Percentiles rank a stretch among this genome's conserved stretches.
Evolutionary conservation across 2,329 filamentous ascomycete genomes (phyloP).

Genomic region (Xylariales sp.): DNA sequence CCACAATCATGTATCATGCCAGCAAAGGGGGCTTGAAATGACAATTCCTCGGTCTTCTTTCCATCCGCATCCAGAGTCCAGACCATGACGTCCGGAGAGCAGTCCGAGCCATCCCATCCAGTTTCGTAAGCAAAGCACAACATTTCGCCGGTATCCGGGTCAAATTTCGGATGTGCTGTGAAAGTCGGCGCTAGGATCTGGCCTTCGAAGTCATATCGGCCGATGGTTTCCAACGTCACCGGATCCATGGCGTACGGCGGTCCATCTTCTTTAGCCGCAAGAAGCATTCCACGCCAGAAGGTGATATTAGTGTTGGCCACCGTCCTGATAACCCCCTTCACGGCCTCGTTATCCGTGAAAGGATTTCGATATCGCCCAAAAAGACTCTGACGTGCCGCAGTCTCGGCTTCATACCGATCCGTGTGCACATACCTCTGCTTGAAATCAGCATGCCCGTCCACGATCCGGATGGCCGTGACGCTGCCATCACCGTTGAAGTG

Average conservation of each 20-base stretch:
- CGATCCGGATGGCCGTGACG: slow-evolving; percentile 36
- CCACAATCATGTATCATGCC: slow-evolving; percentile 51
- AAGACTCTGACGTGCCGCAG: slow-evolving; percentile 27
- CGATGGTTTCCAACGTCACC: slow-evolving; percentile 42
- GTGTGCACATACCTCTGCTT: slow-evolving; percentile 39
- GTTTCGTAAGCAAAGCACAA: slow-evolving; percentile 47
- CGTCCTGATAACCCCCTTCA: slow-evolving; percentile 50
- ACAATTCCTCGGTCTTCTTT: slow-evolving; percentile 39
- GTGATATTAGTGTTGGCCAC: slow-evolving; percentile 57
- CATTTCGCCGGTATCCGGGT: slow-evolving; percentile 47
- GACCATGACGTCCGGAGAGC: slow-evolving; percentile 36
- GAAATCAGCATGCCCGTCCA: slow-evolving; percentile 35
- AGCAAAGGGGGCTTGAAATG: slow-evolving; percentile 45
- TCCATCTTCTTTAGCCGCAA: slow-evolving; percentile 52
- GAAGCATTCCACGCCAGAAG: slow-evolving; percentile 50
- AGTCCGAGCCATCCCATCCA: slow-evolving; percentile 37
- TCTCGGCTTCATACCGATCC: slow-evolving; percentile 29
- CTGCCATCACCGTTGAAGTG: slow-evolving; percentile 31
- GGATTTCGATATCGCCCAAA: slow-evolving; percentile 56
- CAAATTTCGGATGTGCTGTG: slow-evolving; percentile 49
- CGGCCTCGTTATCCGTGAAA: slow-evolving; percentile 50
- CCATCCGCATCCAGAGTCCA: slow-evolving; percentile 42
- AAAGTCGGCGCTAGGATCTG: slow-evolving; percentile 43
- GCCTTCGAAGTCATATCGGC: slow-evolving; percentile 47
- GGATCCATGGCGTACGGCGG: slow-evolving; percentile 49